These are phyloP conservation scores for Pachysandra terminalis DNA, from an alignment of 164 flowering plant genomes.

Conservation along the genomic window DNA sequence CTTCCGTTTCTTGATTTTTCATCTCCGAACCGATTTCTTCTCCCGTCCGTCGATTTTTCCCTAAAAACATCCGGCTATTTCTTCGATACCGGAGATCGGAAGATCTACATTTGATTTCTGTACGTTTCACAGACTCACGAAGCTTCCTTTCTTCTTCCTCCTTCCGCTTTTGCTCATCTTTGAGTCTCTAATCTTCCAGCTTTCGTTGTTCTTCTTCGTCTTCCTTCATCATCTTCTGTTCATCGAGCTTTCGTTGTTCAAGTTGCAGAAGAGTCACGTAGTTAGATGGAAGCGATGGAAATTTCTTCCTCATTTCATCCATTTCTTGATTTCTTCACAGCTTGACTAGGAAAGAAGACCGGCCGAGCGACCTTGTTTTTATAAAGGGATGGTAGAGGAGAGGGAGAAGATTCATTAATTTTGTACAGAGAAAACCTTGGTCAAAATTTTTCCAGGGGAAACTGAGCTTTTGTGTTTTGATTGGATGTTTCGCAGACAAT, in stretches of 20 bases:
- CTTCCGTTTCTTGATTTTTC: background rate
- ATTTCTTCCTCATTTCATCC: slow-evolving; percentile 11
- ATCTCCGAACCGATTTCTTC: background rate
- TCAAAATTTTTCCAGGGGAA: too few relatives aligned
- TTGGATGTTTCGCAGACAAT: too few relatives aligned
- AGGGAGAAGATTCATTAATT: too few relatives aligned
- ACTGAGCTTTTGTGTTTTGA: too few relatives aligned
- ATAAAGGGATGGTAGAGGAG: too few relatives aligned
- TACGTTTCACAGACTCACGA: background rate
- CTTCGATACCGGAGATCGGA: background rate
- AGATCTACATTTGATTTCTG: background rate
- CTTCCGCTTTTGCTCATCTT: background rate
- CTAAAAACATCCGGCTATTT: background rate
- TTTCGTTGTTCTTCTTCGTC: slow-evolving; percentile 2
- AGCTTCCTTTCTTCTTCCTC: slow-evolving; percentile 4
- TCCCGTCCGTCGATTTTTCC: background rate
- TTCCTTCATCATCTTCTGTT: slow-evolving; percentile 7
- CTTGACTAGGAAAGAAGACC: background rate
- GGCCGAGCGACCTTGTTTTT: too few relatives aligned
- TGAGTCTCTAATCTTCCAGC: background rate
- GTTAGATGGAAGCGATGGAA: slow-evolving; percentile 12
- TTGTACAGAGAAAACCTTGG: too few relatives aligned
- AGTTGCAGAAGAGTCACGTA: slow-evolving; percentile 16
- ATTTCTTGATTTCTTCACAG: slow-evolving; percentile 6
- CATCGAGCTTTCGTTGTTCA: slow-evolving; percentile 10